Evolutionary conservation across 805 yeast species (phyloP), one percentile per base, ranked within the genome.

Genomic region (Diddensiella caesifluorescens): DNA sequence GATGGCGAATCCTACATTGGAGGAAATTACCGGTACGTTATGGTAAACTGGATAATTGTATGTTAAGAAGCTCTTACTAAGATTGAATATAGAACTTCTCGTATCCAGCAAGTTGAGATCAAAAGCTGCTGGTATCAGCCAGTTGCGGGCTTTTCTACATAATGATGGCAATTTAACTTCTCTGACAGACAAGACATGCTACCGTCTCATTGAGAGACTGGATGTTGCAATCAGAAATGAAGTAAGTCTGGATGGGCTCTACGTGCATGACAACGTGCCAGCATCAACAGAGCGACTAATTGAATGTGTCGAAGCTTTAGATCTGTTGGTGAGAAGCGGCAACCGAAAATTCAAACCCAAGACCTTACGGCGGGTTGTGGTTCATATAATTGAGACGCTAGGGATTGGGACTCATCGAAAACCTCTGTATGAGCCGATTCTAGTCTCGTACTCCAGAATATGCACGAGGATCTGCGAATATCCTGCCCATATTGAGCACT

Each of bases 401-500:
- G 38, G n/a, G 21, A 15, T 29, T 5, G 28, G 16, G 7, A 28
- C 23, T 5, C 25, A 16, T 3, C n/a, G 26, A 18, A 38, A 26
- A 4, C 19, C 9, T 2, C 7, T 50, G 13, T 37, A 44, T 21
- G 35, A 35, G 21, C 55, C 55, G 3, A 16, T 54, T 19, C 30
- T 43, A 15, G 25, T 38, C 12, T 43, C 47, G 16, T 54, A 49
- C n/a, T 15, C 50, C 6, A 48, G 46, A 19, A 33, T 46, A 7
- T 29, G 53, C 20, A 26, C 33, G 13, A 21, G 34, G 3, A 21
- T 54, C 16, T 50, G 48, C 35, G 26, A 38, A 13, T 41, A 50
- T 18, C 22, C 50, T 3, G 48, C 55, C 2, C 52, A 52, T 20
- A 31, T 55, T 4, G 56, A 55, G 25, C 54, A 41, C 21, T 19